Base-by-base conservation (phyloP, 108 stramenopile species). In the Schizochytrium sp. region DNA sequence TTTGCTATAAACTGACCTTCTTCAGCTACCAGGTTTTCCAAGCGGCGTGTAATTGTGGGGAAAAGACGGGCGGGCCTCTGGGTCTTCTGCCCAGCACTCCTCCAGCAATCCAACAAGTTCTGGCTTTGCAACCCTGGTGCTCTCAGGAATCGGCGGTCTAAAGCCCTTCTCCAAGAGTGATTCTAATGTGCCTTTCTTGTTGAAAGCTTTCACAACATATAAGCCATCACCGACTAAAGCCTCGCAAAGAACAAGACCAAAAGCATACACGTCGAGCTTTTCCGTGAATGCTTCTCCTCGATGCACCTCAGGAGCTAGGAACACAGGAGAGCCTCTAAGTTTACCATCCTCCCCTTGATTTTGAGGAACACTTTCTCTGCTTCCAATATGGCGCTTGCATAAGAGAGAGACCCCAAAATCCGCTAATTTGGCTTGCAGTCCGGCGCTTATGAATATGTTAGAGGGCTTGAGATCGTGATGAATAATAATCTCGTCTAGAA, bases 261-360 rank as follows among this genome's bases (percentile, higher is more conserved):
- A 99, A 60, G 97, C 95, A 88, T 97, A 99, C 2, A 99, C 97
- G 94, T 99, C 98, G 89, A 96, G 96, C 93, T 91, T 94, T 89
- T 96, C 95, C 3, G 94, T 95, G 10, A 92, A 95, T 53, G 95
- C 93, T 15, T 94, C 95, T 60, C 95, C 95, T 72, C 96, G 96
- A 87, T 97, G 95, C 15, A 98, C 97, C 94, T 99, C 98, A 0
- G 98, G 98, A 10, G 98, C 97, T 60, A 98, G 92, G 97, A 97
- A 99, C 89, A 97, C 97, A 40, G 98, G 96, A 15, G 97, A 98
- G 61, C 98, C 98, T 17, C 76, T 49, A 50, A 28, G 50, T n/a
- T 10, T 5, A 5, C 28, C 5, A n/a, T 83, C 28, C 47, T 49
- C 47, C 53, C 40, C 47, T 10, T 49, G 8, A 47, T 55, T 40